A percentile compares a stretch with the other conserved stretches of the same genome.
Conservation (phyloP, 2,329 filamentous ascomycete genomes). For the Colletotrichum graminicola region DNA sequence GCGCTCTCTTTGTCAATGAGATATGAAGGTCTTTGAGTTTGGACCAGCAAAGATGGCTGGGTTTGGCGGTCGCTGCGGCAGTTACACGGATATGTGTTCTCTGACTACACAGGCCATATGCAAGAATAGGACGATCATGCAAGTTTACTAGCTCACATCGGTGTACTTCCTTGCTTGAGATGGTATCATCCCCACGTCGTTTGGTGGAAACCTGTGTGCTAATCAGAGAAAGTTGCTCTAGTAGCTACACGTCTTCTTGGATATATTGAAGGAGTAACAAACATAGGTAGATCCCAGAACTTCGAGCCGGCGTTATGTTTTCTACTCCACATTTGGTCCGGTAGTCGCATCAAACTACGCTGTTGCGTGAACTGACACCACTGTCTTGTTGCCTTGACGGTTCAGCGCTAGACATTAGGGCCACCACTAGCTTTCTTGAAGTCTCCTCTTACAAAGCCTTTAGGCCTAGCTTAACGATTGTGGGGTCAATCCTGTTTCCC, state of each 20-base stretch:
- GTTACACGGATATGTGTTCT: slow-evolving; percentile 45
- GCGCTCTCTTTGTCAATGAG: slow-evolving; percentile 40
- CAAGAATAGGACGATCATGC: slow-evolving; percentile 45
- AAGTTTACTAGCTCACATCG: slow-evolving; percentile 39
- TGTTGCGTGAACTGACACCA: slow-evolving; percentile 44
- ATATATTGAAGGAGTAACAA: slow-evolving; percentile 37
- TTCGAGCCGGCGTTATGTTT: slow-evolving; percentile 23
- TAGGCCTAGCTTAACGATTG: too few species aligned
- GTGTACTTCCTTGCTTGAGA: slow-evolving; percentile 46
- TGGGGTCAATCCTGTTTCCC: too few species aligned
- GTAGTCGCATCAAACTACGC: slow-evolving; percentile 29
- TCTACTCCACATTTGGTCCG: slow-evolving; percentile 32
- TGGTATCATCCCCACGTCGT: slow-evolving; percentile 47
- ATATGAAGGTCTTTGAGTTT: slow-evolving; percentile 37
- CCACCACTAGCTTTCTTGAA: too few species aligned
- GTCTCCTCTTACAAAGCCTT: too few species aligned
- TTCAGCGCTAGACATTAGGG: background rate
- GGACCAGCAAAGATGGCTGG: slow-evolving; percentile 39
- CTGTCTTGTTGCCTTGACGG: slow-evolving; percentile 45
- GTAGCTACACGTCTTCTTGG: slow-evolving; percentile 44
- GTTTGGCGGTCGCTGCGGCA: slow-evolving; percentile 45
- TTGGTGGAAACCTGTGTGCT: slow-evolving; percentile 43
- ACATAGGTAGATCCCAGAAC: background rate
- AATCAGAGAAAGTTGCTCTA: too few species aligned
- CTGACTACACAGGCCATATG: slow-evolving; percentile 46